Evolutionary conservation across 108 stramenopile genomes (phyloP).

Genomic region (Fragilaria radians): DNA sequence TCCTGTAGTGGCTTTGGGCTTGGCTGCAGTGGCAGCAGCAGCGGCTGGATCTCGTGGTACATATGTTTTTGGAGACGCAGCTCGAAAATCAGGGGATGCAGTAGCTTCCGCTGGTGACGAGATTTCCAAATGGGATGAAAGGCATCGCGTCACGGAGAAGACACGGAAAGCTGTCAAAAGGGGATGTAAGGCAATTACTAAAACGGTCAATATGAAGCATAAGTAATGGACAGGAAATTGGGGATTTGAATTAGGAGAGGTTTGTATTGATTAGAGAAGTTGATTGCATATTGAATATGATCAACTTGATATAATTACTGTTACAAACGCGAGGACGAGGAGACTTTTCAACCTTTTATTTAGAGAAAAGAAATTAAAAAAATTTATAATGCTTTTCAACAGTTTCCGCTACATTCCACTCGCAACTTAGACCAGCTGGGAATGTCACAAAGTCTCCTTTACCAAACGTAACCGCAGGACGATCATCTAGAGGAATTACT

Average conservation of each 20-base stretch:
- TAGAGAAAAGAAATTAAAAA: too few relatives aligned
- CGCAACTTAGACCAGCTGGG: conserved; percentile 74
- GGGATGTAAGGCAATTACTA: conserved; percentile 12
- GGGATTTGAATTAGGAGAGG: too few relatives aligned
- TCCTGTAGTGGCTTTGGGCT: conserved; percentile 51
- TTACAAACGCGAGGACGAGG: too few relatives aligned
- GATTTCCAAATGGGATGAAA: conserved; percentile 51
- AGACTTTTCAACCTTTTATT: too few relatives aligned
- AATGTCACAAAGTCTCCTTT: conserved; percentile 72
- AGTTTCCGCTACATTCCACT: conserved; percentile 68
- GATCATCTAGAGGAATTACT: conserved; percentile 61
- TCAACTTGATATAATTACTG: too few relatives aligned
- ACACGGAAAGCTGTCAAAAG: conserved; percentile 31
- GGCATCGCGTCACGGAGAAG: conserved; percentile 63
- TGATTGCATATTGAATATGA: too few relatives aligned
- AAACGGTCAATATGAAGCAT: conserved; percentile 1
- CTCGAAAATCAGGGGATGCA: conserved; percentile 49
- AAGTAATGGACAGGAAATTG: too few relatives aligned
- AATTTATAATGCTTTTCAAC: conserved; percentile 73
- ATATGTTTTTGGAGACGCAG: conserved; percentile 41
- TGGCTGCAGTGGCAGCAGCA: conserved; percentile 50
- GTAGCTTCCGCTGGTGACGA: conserved; percentile 40
- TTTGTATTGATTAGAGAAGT: too few relatives aligned
- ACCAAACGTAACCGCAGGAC: conserved; percentile 50
- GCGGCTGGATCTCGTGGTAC: conserved; percentile 33